Conservation (phyloP, 345 rosid genomes). For the Citrus maxima region DNA sequence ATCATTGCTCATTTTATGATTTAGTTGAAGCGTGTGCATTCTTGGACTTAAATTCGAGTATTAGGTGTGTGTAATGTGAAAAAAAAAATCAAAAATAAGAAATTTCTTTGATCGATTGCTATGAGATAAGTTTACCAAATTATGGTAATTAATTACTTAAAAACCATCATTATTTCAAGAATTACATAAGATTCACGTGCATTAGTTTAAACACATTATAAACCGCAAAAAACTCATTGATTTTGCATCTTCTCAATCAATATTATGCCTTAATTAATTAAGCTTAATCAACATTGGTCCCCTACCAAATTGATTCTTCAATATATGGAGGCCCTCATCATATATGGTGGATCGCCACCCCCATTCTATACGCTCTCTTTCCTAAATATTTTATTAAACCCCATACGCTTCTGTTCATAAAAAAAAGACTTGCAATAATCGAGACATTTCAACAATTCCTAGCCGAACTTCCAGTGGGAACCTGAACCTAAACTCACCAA, state of each 20-base stretch:
- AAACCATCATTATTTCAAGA: too few relatives aligned
- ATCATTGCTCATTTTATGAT: background rate
- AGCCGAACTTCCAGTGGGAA: conserved; percentile 19
- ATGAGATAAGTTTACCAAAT: too few relatives aligned
- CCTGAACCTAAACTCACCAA: conserved; percentile 21
- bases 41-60: too few relatives aligned
- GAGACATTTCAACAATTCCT: conserved; percentile 19
- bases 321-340: conserved; percentile 1
- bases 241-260: background rate
- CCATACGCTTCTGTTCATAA: conserved; percentile 9
- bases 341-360: conserved; percentile 14
- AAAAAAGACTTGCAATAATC: conserved; percentile 12
- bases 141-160: too few relatives aligned
- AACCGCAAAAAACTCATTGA: background rate
- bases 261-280: background rate
- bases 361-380: background rate
- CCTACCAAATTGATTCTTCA: conserved; percentile 2
- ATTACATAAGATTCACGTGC: background rate
- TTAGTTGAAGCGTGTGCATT: background rate
- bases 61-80: too few relatives aligned
- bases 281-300: conserved; percentile 5
- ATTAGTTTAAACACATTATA: conserved; percentile 16
- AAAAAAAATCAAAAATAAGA: too few relatives aligned
- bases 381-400: background rate
- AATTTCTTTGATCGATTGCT: too few relatives aligned